These are phyloP conservation scores for Dioscorea cayenensis DNA, from an alignment of 116 monocot species.

Conservation along the genomic window DNA sequence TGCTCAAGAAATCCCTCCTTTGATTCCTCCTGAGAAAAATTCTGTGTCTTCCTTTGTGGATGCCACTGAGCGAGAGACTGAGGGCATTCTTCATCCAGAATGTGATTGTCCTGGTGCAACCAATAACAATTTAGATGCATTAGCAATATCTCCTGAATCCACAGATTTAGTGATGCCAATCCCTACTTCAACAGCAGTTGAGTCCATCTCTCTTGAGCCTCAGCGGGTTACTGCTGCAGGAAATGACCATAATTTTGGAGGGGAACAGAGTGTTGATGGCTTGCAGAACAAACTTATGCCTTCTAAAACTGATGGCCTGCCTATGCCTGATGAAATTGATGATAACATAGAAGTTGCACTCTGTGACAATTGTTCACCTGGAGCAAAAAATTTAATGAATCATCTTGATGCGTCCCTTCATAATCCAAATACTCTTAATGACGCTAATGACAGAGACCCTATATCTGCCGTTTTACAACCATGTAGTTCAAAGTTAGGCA, in stretches of 20 bases:
- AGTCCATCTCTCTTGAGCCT: neutral
- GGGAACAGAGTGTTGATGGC: neutral
- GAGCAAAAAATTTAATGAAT: neutral
- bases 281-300: constrained; percentile 2
- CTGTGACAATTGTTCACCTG: constrained; percentile 2
- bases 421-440: neutral
- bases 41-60: constrained; percentile 28
- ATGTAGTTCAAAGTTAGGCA: constrained; percentile 19
- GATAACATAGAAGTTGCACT: constrained; percentile 7
- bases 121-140: constrained; percentile 12
- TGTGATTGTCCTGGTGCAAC: constrained; percentile 12
- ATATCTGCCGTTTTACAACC: constrained; percentile 17
- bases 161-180: constrained; percentile 1
- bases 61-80: constrained; percentile 9
- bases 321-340: constrained; percentile 3
- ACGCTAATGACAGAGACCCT: constrained; percentile 1
- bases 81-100: constrained; percentile 19
- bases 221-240: neutral
- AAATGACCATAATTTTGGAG: constrained; percentile 8
- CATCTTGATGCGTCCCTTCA: neutral
- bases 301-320: constrained; percentile 2
- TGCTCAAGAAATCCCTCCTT: constrained; percentile 43
- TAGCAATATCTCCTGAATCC: constrained; percentile 4
- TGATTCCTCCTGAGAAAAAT: constrained; percentile 38
- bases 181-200: neutral